Percentiles rank a stretch among this genome's conserved stretches.
phyloP scores from a whole-genome alignment of 108 stramenopile species.

The Thalassiosira profunda region DNA sequence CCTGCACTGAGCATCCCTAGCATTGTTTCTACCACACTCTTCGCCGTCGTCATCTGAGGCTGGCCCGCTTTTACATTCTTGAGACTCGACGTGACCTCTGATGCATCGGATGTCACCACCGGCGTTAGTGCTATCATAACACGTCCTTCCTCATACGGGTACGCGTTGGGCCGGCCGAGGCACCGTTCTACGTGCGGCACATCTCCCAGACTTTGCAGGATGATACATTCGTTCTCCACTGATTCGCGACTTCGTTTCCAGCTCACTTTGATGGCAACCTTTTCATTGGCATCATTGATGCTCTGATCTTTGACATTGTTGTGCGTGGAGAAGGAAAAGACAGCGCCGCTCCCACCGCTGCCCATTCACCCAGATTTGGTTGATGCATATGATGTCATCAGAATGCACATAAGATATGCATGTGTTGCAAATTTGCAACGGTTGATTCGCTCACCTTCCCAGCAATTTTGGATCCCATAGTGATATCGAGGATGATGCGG shows the following conservation, averaged over 20 bases:
- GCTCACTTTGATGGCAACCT: slow-evolving; percentile 70
- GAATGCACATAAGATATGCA: background rate
- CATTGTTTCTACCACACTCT: slow-evolving; percentile 51
- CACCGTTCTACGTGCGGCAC: slow-evolving; percentile 61
- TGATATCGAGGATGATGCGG: background rate
- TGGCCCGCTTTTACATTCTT: slow-evolving; percentile 9
- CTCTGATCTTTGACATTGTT: background rate
- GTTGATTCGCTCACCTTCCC: slow-evolving; percentile 27
- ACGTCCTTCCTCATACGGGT: slow-evolving; percentile 50
- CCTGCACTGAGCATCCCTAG: slow-evolving; percentile 62
- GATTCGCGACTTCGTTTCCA: slow-evolving; percentile 61
- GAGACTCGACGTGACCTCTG: slow-evolving; percentile 44
- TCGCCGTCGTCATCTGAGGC: slow-evolving; percentile 35
- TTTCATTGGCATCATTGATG: background rate
- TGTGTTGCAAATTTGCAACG: background rate
- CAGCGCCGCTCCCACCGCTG: slow-evolving; percentile 49
- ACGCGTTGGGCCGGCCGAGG: slow-evolving; percentile 29
- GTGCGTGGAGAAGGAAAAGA: slow-evolving; percentile 28
- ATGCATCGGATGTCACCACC: background rate
- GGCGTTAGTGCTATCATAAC: slow-evolving; percentile 64
- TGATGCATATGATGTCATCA: no score
- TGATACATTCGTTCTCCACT: slow-evolving; percentile 69
- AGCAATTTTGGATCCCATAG: slow-evolving; percentile 34
- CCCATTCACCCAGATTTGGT: no score
- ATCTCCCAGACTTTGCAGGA: slow-evolving; percentile 46